Evolutionary conservation across 2,329 filamentous ascomycete genomes (phyloP), one percentile per base, ranked within the genome.

Genomic region (Fusarium guadeloupense): DNA sequence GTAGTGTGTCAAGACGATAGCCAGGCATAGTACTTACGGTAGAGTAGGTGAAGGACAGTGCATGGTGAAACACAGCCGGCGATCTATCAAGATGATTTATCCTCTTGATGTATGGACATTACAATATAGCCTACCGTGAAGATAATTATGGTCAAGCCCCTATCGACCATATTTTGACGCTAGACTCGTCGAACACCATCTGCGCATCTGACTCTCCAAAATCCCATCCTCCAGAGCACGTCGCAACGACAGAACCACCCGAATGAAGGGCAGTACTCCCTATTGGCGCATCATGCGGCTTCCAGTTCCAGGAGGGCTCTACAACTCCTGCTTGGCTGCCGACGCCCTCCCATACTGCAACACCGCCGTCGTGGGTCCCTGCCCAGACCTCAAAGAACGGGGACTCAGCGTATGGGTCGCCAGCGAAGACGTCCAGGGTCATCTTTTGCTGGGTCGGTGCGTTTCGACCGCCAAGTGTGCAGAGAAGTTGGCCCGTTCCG

Each of bases 321-420:
- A 77, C 69, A 7, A 76, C 73, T 14, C 84, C 85, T 38, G 76
- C 78, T 4, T 59, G 63, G 33, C 70, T 74, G 21, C 85, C 85
- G 0, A 87, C 81, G 10, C 78, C 77, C 37, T 88, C 83, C 82
- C 85, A 89, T 7, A 88, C 80, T 38, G 78, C 77, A n/a, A 87
- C 81, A 4, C 73, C 68, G 2, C 87, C 86, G 57, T 81, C 76
- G 37, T 79, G 76, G 1, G 82, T 80, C 3, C 86, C 87, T 6
- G 83, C 83, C 86, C 86, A 89, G 39, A 89, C 78, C 70, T 89
- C 87, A 59, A 86, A 86, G 2, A 80, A 80, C 2, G 75, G 75
- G 0, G 59, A 50, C 4, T 64, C 54, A 0, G 60, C 66, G 13
- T 71, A 73, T 0, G 67, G 69, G 4, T 68, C 57, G 5, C 78